Percentiles rank a stretch among this genome's conserved stretches.
Conservation (phyloP, 345 rosid species). For the Gossypium australe region DNA sequence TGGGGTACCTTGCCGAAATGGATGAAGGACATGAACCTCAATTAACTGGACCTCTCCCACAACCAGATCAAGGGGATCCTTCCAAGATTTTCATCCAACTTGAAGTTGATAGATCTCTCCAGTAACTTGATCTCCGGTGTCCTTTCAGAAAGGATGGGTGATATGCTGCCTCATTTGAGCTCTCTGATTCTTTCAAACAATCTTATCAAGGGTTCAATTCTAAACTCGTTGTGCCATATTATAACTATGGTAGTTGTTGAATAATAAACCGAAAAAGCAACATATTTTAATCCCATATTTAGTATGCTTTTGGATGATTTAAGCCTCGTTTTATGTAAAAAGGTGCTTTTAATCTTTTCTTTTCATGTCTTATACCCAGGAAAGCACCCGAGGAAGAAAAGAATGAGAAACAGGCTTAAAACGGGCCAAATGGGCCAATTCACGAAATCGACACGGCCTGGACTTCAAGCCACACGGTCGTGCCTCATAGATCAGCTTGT, state of each 20-base stretch:
- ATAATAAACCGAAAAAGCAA: too few species aligned
- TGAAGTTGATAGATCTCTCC: conserved; percentile 14
- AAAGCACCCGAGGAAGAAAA: too few species aligned
- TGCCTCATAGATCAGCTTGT: too few species aligned
- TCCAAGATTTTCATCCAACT: conserved; percentile 16
- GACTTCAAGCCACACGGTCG: too few species aligned
- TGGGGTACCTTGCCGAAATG: background rate
- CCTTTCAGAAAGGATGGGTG: background rate
- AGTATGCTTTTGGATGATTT: too few species aligned
- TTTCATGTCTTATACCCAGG: too few species aligned
- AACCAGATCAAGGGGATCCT: conserved; percentile 19
- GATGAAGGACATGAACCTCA: conserved; percentile 4
- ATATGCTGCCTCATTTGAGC: background rate
- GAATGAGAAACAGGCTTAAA: too few species aligned
- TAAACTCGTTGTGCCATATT: background rate
- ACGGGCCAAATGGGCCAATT: too few species aligned
- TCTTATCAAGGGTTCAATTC: background rate
- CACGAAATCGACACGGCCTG: too few species aligned
- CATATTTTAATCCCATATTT: too few species aligned
- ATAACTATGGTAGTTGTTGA: background rate
- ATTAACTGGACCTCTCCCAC: conserved; percentile 16
- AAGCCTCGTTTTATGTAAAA: too few species aligned
- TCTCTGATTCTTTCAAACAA: background rate
- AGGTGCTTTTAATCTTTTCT: too few species aligned
- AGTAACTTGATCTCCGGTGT: conserved; percentile 15